Conservation (phyloP, 1,284 basidiomycete genomes). For the Ustilago shanxiensis region DNA sequence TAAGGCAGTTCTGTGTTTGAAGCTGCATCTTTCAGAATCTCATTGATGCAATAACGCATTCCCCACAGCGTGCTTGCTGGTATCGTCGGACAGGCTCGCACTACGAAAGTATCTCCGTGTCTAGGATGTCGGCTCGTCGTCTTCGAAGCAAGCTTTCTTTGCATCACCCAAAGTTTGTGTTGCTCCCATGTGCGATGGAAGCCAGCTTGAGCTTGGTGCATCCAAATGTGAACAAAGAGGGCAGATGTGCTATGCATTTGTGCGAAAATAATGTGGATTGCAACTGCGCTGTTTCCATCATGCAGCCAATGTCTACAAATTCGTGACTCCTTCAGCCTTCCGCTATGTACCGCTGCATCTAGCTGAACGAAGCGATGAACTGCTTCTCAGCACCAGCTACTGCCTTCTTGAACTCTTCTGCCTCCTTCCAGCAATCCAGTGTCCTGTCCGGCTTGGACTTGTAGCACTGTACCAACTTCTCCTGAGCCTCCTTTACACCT, state of each 20-base stretch:
- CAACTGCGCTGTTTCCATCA: neutral
- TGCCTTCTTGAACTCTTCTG: slow-evolving; percentile 79
- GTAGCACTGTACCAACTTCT: slow-evolving; percentile 80
- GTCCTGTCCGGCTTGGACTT: slow-evolving; percentile 77
- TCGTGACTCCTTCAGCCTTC: neutral
- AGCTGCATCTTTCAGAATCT: neutral
- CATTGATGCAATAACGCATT: neutral
- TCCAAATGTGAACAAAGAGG: no score
- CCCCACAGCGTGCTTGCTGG: neutral
- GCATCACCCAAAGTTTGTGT: no score
- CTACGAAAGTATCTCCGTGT: no score
- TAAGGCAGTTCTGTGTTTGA: neutral
- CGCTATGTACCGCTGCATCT: neutral
- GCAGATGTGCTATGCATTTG: neutral
- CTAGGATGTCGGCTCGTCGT: no score
- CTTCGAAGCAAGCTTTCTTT: no score
- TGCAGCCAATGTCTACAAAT: neutral
- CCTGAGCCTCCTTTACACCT: slow-evolving; percentile 75
- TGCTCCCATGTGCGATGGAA: no score
- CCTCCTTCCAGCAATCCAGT: slow-evolving; percentile 82
- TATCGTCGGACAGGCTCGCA: no score
- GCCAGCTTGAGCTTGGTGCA: no score
- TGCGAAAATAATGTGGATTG: slow-evolving; percentile 2
- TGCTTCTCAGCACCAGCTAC: slow-evolving; percentile 78
- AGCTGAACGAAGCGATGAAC: slow-evolving; percentile 45